Percentiles rank a stretch among this genome's conserved stretches.
These are phyloP conservation scores for Fusarium sp. DNA, from an alignment of 2,329 filamentous ascomycete genomes.

Conservation along the genomic window DNA sequence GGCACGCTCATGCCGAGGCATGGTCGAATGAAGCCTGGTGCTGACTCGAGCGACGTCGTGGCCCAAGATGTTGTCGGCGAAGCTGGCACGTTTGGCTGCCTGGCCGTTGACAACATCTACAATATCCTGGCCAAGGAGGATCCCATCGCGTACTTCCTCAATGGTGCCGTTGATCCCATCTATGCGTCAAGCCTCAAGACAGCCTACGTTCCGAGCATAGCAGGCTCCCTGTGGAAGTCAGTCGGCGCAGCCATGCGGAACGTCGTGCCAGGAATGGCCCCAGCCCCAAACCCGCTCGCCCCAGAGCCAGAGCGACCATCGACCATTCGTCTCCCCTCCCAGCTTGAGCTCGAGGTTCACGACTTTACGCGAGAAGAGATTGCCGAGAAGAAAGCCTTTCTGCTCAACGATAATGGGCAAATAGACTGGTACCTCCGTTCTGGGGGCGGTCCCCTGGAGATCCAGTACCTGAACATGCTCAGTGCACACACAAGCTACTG, in stretches of 20 bases:
- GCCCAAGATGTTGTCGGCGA: constrained; percentile 77
- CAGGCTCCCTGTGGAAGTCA: constrained; percentile 73
- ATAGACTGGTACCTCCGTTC: constrained; percentile 90
- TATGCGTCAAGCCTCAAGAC: constrained; percentile 83
- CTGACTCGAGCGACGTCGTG: constrained; percentile 70
- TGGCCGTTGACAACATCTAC: constrained; percentile 96
- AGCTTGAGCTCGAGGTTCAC: constrained; percentile 93
- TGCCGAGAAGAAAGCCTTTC: constrained; percentile 86
- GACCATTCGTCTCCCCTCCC: constrained; percentile 66
- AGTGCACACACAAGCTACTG: constrained; percentile 96
- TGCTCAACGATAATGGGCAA: constrained; percentile 97
- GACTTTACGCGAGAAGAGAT: constrained; percentile 94
- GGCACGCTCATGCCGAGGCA: constrained; percentile 78
- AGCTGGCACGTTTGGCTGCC: constrained; percentile 84
- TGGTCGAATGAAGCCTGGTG: constrained; percentile 80
- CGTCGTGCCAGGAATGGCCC: constrained; percentile 66
- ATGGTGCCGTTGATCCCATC: constrained; percentile 85
- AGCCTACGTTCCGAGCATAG: constrained; percentile 82
- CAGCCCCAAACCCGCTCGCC: constrained; percentile 46
- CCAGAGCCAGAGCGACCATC: constrained; percentile 51
- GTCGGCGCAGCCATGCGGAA: constrained; percentile 72
- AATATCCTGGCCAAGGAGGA: constrained; percentile 82
- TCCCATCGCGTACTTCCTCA: constrained; percentile 91
- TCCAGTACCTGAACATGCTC: constrained; percentile 97
- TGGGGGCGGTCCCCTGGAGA: constrained; percentile 87